These are phyloP conservation scores for Magnaporthiopsis poae DNA, from an alignment of 2,329 filamentous ascomycete species.

Conservation along the genomic window DNA sequence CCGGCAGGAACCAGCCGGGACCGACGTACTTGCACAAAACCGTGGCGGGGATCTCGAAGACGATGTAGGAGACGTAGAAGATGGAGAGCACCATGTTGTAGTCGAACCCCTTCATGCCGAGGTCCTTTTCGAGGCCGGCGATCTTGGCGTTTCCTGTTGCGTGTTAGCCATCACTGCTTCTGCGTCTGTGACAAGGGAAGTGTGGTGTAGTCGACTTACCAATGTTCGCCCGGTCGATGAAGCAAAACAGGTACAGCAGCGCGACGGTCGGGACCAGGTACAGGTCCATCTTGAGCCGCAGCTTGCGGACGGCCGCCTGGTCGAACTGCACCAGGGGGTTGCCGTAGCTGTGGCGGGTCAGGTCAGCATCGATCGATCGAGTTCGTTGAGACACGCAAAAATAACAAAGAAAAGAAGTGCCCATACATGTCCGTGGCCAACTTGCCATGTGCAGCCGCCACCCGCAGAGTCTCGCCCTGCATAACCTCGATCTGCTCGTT, in stretches of 20 bases:
- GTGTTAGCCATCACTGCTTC: neutral
- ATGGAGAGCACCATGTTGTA: conserved; percentile 59
- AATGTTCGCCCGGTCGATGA: conserved; percentile 66
- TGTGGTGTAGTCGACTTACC: conserved; percentile 30
- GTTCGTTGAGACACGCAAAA: too few species aligned
- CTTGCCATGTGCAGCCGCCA: conserved; percentile 33
- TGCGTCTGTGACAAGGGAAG: too few species aligned
- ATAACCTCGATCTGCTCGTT: neutral
- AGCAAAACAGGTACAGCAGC: conserved; percentile 61
- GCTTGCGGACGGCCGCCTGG: conserved; percentile 42
- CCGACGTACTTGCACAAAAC: conserved; percentile 61
- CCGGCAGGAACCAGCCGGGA: conserved; percentile 61
- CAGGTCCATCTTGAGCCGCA: conserved; percentile 56
- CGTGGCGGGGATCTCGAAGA: conserved; percentile 62
- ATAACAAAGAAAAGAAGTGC: neutral
- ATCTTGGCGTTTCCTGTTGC: conserved; percentile 54
- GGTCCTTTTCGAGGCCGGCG: conserved; percentile 54
- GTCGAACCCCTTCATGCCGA: conserved; percentile 50
- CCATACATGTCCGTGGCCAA: conserved; percentile 35
- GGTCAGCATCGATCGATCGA: neutral
- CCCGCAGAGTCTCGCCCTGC: conserved; percentile 2
- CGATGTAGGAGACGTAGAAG: conserved; percentile 65
- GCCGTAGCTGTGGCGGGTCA: conserved; percentile 30
- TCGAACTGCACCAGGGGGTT: conserved; percentile 45
- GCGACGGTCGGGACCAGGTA: conserved; percentile 56